Percentiles rank a stretch among this genome's conserved stretches.
These are phyloP conservation scores for Sarocladium brachiariae DNA, from an alignment of 2,329 filamentous ascomycete species.

Conservation along the genomic window DNA sequence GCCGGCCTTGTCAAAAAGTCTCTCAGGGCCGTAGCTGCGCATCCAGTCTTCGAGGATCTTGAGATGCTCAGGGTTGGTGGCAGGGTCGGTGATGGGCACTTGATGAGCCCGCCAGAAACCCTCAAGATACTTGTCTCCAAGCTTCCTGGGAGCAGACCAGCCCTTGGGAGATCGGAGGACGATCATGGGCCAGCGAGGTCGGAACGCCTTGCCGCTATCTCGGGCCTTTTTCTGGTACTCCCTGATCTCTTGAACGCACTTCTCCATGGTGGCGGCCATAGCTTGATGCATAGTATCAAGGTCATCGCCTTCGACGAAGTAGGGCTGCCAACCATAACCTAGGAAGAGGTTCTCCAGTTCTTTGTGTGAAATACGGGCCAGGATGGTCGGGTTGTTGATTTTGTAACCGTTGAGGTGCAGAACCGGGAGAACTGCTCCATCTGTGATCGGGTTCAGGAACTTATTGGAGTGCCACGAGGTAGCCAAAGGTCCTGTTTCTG, in stretches of 20 bases:
- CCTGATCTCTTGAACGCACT: slow-evolving; percentile 63
- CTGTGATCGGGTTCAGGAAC: slow-evolving; percentile 71
- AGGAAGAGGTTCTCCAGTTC: slow-evolving; percentile 63
- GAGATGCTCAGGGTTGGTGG: slow-evolving; percentile 57
- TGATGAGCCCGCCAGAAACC: slow-evolving; percentile 79
- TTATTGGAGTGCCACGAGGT: slow-evolving; percentile 80
- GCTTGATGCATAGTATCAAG: slow-evolving; percentile 71
- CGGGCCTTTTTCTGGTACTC: slow-evolving; percentile 65
- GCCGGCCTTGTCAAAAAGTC: slow-evolving; percentile 57
- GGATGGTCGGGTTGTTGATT: slow-evolving; percentile 72
- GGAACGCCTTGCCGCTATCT: slow-evolving; percentile 60
- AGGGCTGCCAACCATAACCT: slow-evolving; percentile 73
- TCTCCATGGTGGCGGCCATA: slow-evolving; percentile 70
- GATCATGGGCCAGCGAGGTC: slow-evolving; percentile 73
- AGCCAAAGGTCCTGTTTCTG: slow-evolving; percentile 73
- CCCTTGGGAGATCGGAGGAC: slow-evolving; percentile 72
- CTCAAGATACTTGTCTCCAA: slow-evolving; percentile 63
- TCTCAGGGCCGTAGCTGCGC: slow-evolving; percentile 67
- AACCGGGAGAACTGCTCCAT: slow-evolving; percentile 71
- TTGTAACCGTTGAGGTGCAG: slow-evolving; percentile 80
- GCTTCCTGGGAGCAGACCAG: slow-evolving; percentile 68
- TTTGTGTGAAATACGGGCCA: slow-evolving; percentile 66
- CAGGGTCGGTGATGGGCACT: slow-evolving; percentile 66
- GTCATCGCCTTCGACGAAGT: slow-evolving; percentile 63
- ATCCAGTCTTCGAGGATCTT: slow-evolving; percentile 70